phyloP scores from a whole-genome alignment of 2,329 filamentous ascomycete species.

The Scytalidium lignicola region DNA sequence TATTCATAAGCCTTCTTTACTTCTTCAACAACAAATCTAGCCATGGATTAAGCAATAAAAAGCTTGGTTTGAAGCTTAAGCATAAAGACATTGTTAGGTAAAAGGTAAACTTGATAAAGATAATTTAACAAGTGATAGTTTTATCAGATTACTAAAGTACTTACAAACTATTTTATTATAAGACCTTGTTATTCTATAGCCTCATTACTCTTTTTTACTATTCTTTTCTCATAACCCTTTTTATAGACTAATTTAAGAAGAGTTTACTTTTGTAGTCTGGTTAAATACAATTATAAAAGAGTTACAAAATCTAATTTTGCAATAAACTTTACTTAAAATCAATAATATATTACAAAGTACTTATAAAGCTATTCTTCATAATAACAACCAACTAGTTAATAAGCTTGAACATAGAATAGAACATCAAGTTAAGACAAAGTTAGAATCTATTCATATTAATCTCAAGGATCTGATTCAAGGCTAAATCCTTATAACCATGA shows the following conservation, averaged over 20 bases:
- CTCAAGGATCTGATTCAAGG: neutral
- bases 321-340: slow-evolving; percentile 2
- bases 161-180: slow-evolving; percentile 1
- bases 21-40: slow-evolving; percentile 1
- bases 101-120: neutral
- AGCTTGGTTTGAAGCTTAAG: neutral
- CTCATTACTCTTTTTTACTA: neutral
- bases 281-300: neutral
- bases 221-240: neutral
- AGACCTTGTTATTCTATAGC: slow-evolving; percentile 5
- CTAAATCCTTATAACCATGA: neutral
- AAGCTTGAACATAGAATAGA: neutral
- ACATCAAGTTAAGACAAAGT: neutral
- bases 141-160: slow-evolving; percentile 2
- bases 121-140: neutral
- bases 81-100: slow-evolving; percentile 1
- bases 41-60: neutral
- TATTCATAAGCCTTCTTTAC: slow-evolving; percentile 1
- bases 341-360: slow-evolving; percentile 1
- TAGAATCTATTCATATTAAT: neutral
- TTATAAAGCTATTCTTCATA: slow-evolving; percentile 1
- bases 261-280: neutral
- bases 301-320: slow-evolving; percentile 2
- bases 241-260: slow-evolving; percentile 1
- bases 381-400: neutral